Conservation (phyloP, 169 alveolate genomes). For the Toxoplasma gondii region DNA sequence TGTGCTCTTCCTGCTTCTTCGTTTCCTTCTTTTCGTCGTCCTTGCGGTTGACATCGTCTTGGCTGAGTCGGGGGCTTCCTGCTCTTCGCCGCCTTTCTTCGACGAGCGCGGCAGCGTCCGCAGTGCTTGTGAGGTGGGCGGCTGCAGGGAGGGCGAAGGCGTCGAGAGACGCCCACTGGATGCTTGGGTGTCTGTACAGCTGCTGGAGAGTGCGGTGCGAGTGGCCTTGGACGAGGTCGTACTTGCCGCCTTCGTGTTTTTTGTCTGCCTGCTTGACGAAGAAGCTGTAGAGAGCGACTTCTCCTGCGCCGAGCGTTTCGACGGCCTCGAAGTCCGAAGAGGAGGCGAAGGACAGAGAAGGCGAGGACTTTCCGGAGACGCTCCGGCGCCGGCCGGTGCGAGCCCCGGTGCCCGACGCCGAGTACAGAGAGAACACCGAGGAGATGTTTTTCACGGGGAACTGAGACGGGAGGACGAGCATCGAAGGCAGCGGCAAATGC, state of each 20-base stretch:
- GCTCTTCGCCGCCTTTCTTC: background rate
- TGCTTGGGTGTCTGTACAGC: conserved; percentile 10
- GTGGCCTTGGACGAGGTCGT: conserved; percentile 13
- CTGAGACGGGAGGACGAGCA: background rate
- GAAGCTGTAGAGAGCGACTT: conserved; percentile 18
- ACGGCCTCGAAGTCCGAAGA: background rate
- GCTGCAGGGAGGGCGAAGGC: too few relatives aligned
- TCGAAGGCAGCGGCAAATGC: background rate
- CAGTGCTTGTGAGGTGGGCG: background rate
- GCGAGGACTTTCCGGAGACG: too few relatives aligned
- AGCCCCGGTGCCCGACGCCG: background rate
- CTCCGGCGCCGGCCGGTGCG: too few relatives aligned
- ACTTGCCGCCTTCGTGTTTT: background rate
- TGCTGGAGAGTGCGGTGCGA: conserved; percentile 9
- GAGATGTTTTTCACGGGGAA: background rate
- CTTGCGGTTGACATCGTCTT: background rate
- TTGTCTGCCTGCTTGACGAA: conserved; percentile 8
- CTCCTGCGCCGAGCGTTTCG: background rate
- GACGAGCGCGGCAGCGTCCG: background rate
- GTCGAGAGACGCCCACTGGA: background rate
- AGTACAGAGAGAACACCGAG: background rate
- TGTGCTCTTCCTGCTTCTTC: too few relatives aligned
- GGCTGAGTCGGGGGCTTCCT: too few relatives aligned
- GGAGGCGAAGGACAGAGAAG: too few relatives aligned
- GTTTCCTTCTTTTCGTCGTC: background rate